Conservation (phyloP, 1,139 yeast species). For the Ashbya aceris region DNA sequence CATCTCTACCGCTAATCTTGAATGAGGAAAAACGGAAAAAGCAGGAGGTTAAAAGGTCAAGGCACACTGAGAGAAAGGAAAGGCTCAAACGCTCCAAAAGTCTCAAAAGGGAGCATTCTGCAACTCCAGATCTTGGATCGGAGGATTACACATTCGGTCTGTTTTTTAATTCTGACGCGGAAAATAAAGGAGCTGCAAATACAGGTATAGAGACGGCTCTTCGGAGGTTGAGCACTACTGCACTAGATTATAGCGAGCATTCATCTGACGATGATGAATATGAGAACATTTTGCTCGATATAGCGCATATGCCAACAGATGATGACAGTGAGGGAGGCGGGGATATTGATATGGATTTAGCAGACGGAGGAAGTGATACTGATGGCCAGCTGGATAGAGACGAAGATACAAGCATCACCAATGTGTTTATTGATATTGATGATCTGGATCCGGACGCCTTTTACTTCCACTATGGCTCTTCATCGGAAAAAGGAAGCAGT, state of each 20-base stretch:
- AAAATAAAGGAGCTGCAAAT: conserved; percentile 11
- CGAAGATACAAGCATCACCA: conserved; percentile 26
- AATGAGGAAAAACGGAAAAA: conserved; percentile 25
- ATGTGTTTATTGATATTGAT: conserved; percentile 31
- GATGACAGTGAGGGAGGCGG: conserved; percentile 18
- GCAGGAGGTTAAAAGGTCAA: conserved; percentile 23
- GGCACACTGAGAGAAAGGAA: conserved; percentile 31
- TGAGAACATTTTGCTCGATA: conserved; percentile 29
- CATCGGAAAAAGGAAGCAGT: conserved; percentile 21
- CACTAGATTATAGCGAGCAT: conserved; percentile 31
- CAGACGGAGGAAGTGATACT: conserved; percentile 5
- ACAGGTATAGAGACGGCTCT: conserved; percentile 19
- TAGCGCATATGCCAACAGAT: conserved; percentile 31
- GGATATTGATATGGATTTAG: conserved; percentile 11
- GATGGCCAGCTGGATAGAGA: conserved; percentile 22
- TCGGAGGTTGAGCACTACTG: conserved; percentile 17
- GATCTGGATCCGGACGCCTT: conserved; percentile 34
- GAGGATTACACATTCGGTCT: conserved; percentile 29
- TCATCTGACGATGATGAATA: conserved; percentile 32
- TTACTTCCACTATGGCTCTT: conserved; percentile 28
- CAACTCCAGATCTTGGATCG: conserved; percentile 18
- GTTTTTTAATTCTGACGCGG: conserved; percentile 29
- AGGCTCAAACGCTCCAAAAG: conserved; percentile 16
- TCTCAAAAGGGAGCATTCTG: conserved; percentile 12
- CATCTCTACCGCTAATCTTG: conserved; percentile 33